These are phyloP conservation scores for Zangia roseola DNA, from an alignment of 768 basidiomycete genomes.

Conservation along the genomic window DNA sequence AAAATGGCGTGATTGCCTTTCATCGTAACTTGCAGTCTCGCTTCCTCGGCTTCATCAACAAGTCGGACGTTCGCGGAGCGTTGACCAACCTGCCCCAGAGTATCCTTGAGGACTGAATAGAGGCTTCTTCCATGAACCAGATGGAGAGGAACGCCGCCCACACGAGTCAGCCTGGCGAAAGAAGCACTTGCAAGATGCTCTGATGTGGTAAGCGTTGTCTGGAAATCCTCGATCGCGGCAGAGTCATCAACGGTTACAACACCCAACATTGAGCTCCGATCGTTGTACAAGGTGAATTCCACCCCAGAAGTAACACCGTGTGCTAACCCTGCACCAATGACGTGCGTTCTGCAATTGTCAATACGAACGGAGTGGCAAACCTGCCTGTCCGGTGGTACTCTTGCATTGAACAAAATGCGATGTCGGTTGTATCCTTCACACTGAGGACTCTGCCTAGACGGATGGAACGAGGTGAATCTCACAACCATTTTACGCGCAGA, in stretches of 20 bases:
- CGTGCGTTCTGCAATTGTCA: background rate
- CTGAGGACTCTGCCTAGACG: conserved; percentile 28
- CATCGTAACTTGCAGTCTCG: conserved; percentile 1
- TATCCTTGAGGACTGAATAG: background rate
- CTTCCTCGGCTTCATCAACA: background rate
- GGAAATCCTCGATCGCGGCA: conserved; percentile 13
- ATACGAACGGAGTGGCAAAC: background rate
- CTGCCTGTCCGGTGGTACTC: conserved; percentile 6
- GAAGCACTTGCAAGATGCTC: background rate
- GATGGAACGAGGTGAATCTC: background rate
- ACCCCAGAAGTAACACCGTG: conserved; percentile 24
- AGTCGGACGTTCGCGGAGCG: background rate
- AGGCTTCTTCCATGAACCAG: background rate
- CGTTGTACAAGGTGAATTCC: conserved; percentile 20
- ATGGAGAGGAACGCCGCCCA: conserved; percentile 3
- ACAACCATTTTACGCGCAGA: background rate
- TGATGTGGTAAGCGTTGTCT: background rate
- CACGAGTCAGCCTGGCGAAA: conserved; percentile 3
- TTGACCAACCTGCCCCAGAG: too few species aligned
- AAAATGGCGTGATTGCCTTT: conserved; percentile 1
- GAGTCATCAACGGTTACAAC: conserved; percentile 4
- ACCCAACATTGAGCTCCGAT: background rate
- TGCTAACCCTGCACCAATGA: conserved; percentile 25
- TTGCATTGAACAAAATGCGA: conserved; percentile 25
- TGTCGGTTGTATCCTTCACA: conserved; percentile 26